Base-by-base conservation (phyloP, 148 eudicot species). In the Fagopyrum esculentum region DNA sequence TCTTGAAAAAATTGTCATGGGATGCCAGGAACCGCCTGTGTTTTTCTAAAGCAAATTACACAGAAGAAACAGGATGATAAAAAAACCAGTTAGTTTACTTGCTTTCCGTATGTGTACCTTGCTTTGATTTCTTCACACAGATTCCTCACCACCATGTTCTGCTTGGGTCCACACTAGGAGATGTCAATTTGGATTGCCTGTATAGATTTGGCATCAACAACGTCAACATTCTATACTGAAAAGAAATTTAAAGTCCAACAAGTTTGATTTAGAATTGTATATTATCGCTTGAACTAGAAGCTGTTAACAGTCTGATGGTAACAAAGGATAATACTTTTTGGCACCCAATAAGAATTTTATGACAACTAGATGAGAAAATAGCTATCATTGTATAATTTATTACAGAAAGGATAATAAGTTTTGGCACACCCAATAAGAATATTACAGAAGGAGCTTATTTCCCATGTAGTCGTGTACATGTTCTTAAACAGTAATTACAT, bases 21-120 rank as follows among this genome's bases (percentile, higher is more conserved):
- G 47, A 66, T 40, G 46, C 71, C 71, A 66, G 6, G 71, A 66
- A 40, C 16, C 69, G 69, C 45, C 69, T 63, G 69, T 15, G 69
- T 63, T 35, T 63, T 63, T 3, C 69, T 29, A 63, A 63, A 2
- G 40, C 26, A 59, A 9, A 26, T 30, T 16, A 30, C 45, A 17
- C 47, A 66, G 15, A 66, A 11, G n/a, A 4, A 30, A 63, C 45
- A 66, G 2, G 6, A 66, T 3, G 8, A 9, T 61, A 61, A 26
- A 10, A 26, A 61, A 26, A 61, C 22, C 11, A 60, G 35, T 60
- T 60, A 61, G 47, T 40, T 66, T 12, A n/a, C 71, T 40, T 66
- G 46, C 71, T 66, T 66, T 66, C 71, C 19, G 71, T 43, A 43
- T 66, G n/a, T 40, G 71, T 66, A 66, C 71, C 47, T 64, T 35